A percentile compares a stretch with the other conserved stretches of the same genome.
phyloP scores from a whole-genome alignment of 2,329 filamentous ascomycete genomes.

The Mycosphaerelloides madeirae region DNA sequence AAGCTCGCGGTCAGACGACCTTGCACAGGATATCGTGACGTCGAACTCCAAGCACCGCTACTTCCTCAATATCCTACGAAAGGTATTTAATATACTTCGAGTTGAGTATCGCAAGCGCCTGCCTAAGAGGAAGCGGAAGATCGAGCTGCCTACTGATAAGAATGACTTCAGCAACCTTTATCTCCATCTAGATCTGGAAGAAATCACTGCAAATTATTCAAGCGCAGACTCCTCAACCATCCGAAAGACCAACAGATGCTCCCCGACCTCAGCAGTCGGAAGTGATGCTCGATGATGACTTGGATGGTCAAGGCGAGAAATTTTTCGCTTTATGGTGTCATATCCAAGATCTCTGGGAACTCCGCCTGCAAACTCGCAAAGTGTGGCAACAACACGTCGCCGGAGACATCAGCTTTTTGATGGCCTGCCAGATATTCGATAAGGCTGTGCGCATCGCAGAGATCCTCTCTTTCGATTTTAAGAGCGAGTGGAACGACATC shows the following conservation, averaged over 20 bases:
- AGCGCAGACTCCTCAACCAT: not conserved
- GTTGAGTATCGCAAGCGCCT: not conserved
- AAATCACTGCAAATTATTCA: not conserved
- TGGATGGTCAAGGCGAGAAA: not conserved
- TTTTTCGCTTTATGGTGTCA: conserved; percentile 1
- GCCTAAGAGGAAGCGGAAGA: conserved; percentile 2
- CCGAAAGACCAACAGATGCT: not conserved
- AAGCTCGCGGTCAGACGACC: not conserved
- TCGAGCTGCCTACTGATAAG: conserved; percentile 3
- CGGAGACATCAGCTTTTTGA: not conserved
- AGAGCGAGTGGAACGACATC: not conserved
- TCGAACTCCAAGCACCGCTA: conserved; percentile 5
- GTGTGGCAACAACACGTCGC: not conserved
- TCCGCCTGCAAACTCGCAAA: not conserved
- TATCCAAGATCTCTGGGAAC: conserved; percentile 1
- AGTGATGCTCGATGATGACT: not conserved
- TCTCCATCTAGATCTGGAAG: conserved; percentile 1
- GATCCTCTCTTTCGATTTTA: not conserved
- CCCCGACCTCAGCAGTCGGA: not conserved
- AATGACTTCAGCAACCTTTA: conserved; percentile 2
- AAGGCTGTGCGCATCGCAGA: not conserved
- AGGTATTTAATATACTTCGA: not conserved
- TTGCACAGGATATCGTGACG: not conserved
- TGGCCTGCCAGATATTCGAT: not conserved
- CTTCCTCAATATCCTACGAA: not conserved